Conservation (phyloP, 345 rosid species). For the Eucalyptus victrix region DNA sequence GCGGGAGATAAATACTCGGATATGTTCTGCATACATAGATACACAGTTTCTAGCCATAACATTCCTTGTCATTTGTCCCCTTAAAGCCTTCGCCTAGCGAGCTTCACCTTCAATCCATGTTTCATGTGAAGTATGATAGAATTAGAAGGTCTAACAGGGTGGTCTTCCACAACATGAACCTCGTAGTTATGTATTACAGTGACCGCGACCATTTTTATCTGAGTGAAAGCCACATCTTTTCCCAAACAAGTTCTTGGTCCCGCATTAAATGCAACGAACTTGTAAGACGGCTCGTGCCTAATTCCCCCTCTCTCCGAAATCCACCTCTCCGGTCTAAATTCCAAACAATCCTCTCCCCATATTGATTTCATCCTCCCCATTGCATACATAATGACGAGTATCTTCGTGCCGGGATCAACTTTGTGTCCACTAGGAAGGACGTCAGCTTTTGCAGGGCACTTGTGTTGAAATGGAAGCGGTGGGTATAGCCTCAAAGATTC, state of each 20-base stretch:
- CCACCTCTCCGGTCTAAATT: constrained; percentile 31
- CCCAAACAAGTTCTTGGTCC: constrained; percentile 59
- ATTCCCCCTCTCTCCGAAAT: constrained; percentile 8
- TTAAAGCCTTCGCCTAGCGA: constrained; percentile 4
- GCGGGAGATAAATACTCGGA: background rate
- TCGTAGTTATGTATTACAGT: constrained; percentile 27
- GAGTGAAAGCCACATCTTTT: constrained; percentile 42
- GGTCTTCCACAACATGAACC: constrained; percentile 24
- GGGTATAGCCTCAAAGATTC: constrained; percentile 26
- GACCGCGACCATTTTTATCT: constrained; percentile 32
- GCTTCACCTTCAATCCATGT: constrained; percentile 26
- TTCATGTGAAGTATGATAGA: constrained; percentile 10
- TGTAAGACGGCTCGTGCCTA: constrained; percentile 29
- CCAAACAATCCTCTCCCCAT: constrained; percentile 26
- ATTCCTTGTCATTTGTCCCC: background rate
- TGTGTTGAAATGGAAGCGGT: constrained; percentile 10
- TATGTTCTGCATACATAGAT: background rate
- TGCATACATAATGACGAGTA: background rate
- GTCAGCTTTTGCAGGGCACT: background rate
- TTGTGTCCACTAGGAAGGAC: constrained; percentile 24
- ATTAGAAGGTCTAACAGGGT: too few species aligned
- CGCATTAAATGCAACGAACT: constrained; percentile 42
- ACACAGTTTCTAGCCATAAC: background rate
- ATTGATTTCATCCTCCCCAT: constrained; percentile 16
- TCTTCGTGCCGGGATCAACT: background rate